Base-by-base conservation (phyloP, 2,329 filamentous ascomycete genomes). In the Fusarium nodosum region DNA sequence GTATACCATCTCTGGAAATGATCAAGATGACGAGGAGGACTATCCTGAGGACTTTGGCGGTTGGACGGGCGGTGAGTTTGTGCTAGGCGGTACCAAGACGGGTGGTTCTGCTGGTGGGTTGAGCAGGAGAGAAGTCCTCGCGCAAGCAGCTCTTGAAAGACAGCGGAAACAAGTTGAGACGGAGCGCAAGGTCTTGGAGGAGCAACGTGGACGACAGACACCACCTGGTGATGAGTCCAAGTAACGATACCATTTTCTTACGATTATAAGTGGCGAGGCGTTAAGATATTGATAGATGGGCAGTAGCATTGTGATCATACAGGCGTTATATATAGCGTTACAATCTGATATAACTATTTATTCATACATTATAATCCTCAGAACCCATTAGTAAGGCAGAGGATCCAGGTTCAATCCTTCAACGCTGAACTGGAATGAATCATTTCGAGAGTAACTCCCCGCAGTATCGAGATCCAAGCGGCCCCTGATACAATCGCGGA, bases 401-500 rank as follows among this genome's bases (percentile, higher is more conserved):
- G 87, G 87, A 72, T 84, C 83, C 38, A 90, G 68, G 71, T 89
- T 84, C 65, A 90, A 73, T 0, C 88, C 88, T 52, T 85, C 79
- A 6, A 90, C 88, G 0, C 82, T 85, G 30, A 90, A 82, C 74
- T 84, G 86, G 78, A 91, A 90, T 5, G 86, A 82, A 77, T 91
- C 88, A 64, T 87, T 89, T 56, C 93, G 86, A 4, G 93, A 94
- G 79, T 97, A 97, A 76, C 91, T 94, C 0, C 94, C 94, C 3
- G 89, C 93, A 38, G 93, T 89, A 81, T 97, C 94, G 47, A 97
- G 78, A 77, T 97, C 94, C 69, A 97, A 78, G 54, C 93, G 83
- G 0, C 94, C 94, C 12, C 93, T 85, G 70, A 94, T 87, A 73
- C 94, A 97, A 71, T 97, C 93, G 48, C 97, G 92, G 74, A 97